Conservation (phyloP, 495 filamentous ascomycete species). For the Trichocladium antarcticum region DNA sequence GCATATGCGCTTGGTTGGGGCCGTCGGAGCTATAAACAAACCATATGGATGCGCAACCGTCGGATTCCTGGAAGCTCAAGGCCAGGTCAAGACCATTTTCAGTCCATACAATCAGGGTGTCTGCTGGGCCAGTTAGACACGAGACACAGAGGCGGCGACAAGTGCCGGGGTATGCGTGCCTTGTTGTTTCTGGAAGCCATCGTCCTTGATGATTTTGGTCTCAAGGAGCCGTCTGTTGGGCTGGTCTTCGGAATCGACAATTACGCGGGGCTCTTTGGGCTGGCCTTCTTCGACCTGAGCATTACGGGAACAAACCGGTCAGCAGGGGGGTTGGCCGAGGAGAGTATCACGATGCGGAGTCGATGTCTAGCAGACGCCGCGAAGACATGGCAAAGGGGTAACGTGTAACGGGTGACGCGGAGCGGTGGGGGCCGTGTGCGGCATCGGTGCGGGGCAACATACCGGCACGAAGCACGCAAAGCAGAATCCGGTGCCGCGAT, state of each 20-base stretch:
- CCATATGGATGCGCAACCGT: conserved; percentile 90
- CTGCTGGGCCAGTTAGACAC: conserved; percentile 38
- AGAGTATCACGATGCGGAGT: background rate
- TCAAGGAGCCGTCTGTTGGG: conserved; percentile 73
- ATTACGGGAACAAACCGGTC: conserved; percentile 2
- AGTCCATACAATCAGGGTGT: conserved; percentile 97
- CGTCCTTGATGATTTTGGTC: conserved; percentile 83
- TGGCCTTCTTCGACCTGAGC: conserved; percentile 35
- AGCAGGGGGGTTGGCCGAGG: conserved; percentile 10
- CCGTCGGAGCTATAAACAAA: too few relatives aligned
- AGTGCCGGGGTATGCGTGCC: conserved; percentile 40
- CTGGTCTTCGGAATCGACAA: conserved; percentile 88
- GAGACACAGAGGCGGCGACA: background rate
- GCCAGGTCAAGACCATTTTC: conserved; percentile 94
- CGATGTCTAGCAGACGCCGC: background rate
- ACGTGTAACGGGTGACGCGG: too few relatives aligned
- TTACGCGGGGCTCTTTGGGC: conserved; percentile 66
- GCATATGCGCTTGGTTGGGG: too few relatives aligned
- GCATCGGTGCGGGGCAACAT: conserved; percentile 33
- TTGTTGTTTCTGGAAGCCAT: conserved; percentile 98
- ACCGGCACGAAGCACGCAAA: conserved; percentile 66
- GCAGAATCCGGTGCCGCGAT: conserved; percentile 94
- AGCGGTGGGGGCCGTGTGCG: background rate
- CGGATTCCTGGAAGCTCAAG: conserved; percentile 93
- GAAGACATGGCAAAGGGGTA: too few relatives aligned